Base-by-base conservation (phyloP, 2,329 filamentous ascomycete species). In the Lachnellula subtilissima region DNA sequence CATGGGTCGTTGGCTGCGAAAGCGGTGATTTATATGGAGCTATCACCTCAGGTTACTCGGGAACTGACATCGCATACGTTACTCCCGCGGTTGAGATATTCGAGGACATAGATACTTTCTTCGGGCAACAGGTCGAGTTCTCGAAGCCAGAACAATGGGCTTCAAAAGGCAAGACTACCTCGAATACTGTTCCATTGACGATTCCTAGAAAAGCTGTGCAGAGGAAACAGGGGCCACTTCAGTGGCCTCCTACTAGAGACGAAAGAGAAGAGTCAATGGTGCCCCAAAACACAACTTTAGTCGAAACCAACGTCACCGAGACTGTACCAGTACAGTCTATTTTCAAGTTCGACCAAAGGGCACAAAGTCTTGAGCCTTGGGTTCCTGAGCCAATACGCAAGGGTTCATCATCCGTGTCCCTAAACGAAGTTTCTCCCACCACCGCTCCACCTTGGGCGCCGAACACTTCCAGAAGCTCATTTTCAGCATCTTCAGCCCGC, bases 31-130 rank as follows among this genome's bases (percentile, higher is more conserved):
- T 58, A 15, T 58, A 54, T 36, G 56, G 56, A 19, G 49, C 50
- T 47, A 48, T 59, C 15, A 51, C 50, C 3, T 51, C 46, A 22
- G 56, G 56, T 17, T 35, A 48, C 28, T 52, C 53, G 11, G 56
- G 35, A 17, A 52, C 53, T 17, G 53, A 55, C 6, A 58, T 23
- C 5, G 56, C 56, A n/a, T 58, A 58, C 42, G 28, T 58, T 15
- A 55, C 55, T 11, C 56, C 56, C 2, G 56, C 56, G 12, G 36
- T 45, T 37, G 53, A 58, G 40, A 58, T 58, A 19, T 58, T 58
- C 17, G 53, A 58, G 12, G 48, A 53, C 9, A 58, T 58, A 9
- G 19, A 22, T 23, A 45, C 15, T 12, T 45, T 17, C 17, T 45
- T 55, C 8, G 47, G 46, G n/a, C 55, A 52, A n/a, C 45, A 46